Evolutionary conservation across 2,329 filamentous ascomycete species (phyloP).

Genomic region (Thielaviopsis euricoi): DNA sequence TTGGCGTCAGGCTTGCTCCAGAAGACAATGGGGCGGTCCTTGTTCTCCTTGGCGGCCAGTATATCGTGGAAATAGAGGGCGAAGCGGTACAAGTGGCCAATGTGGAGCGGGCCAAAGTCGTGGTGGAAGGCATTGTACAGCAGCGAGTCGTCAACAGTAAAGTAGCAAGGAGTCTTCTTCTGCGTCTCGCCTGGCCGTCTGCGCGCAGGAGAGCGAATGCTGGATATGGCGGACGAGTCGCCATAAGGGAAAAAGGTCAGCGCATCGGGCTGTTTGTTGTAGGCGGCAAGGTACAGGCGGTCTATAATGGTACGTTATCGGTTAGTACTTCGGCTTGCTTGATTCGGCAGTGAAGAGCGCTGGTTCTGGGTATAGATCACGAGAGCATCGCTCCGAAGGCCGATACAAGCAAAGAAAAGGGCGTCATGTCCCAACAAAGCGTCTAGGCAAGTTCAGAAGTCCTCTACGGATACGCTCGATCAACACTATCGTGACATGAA

Average conservation of each 20-base stretch:
- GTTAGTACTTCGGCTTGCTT: too few relatives aligned
- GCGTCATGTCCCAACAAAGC: not conserved
- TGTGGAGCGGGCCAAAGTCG: slow-evolving; percentile 94
- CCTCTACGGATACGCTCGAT: not conserved
- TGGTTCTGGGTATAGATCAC: not conserved
- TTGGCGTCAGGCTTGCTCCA: slow-evolving; percentile 86
- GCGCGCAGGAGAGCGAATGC: slow-evolving; percentile 31
- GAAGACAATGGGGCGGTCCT: slow-evolving; percentile 81
- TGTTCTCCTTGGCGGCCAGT: slow-evolving; percentile 77
- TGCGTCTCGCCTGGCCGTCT: slow-evolving; percentile 27
- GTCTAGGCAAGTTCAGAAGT: not conserved
- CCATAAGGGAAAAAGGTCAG: slow-evolving; percentile 80
- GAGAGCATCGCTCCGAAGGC: too few relatives aligned
- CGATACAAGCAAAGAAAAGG: not conserved
- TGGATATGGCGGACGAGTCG: slow-evolving; percentile 27
- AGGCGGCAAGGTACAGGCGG: slow-evolving; percentile 87
- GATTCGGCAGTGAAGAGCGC: slow-evolving; percentile 2
- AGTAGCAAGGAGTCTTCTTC: slow-evolving; percentile 59
- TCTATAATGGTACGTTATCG: slow-evolving; percentile 37
- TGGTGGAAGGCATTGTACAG: slow-evolving; percentile 98
- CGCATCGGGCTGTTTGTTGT: slow-evolving; percentile 62
- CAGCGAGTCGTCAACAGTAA: slow-evolving; percentile 81
- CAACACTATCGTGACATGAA: not conserved
- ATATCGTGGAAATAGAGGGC: slow-evolving; percentile 93
- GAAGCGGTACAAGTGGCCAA: slow-evolving; percentile 92